Base-by-base conservation (phyloP, 305 asterid species). In the Fraxinus platypoda region DNA sequence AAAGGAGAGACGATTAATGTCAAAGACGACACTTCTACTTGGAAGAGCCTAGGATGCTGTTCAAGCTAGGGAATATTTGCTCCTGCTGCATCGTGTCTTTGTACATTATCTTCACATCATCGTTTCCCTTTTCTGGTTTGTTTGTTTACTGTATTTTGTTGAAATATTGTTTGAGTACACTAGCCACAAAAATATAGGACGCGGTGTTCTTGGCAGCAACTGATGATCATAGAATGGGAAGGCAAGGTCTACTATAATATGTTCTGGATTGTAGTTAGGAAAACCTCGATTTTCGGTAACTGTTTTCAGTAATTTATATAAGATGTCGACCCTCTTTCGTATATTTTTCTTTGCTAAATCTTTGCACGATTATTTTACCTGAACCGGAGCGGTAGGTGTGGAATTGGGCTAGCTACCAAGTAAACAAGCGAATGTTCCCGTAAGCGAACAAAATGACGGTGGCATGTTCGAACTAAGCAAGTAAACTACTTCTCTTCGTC, bases 31-130 rank as follows among this genome's bases (percentile, higher is more conserved):
- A 76, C 85, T 2, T 84, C 95, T 13, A 73, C 85, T 76, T 91
- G 97, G 97, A 91, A 89, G 86, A 91, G 81, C 83, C 77, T 88
- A 0, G 92, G 97, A 17, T 94, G 95, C 82, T 94, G 98, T 78
- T 92, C 94, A 26, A 88, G 93, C 87, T 93, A 88, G 86, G 78
- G 12, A 77, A 74, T 78, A 80, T 74, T 41, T 71, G 81, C 37
- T 62, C 17, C 62, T 76, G 62, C 23, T 59, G 34, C 77, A 2
- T 15, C 23, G 28, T 71, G 52, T 85, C 76, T 79, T 83, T 82
- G 81, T 86, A 85, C 62, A 80, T 84, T 38, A 28, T 62, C 85
- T 21, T 78, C 23, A 30, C 64, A 52, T 78, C 77, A n/a, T 43
- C 38, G 41, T 68, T 77, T 28, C 9, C 52, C 28, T 35, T 5